phyloP scores from a whole-genome alignment of 176 grass and related monocot genomes.

The Sorghum bicolor region Sorghum_bicolor_NCBIv3 NC_012872.2:65995001-65995500 shows the following conservation, averaged over 20 bases:
- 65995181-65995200: too few relatives aligned
- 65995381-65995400: background rate
- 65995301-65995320: background rate
- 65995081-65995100: too few relatives aligned
- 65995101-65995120: too few relatives aligned
- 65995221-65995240: background rate
- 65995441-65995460: too few relatives aligned
- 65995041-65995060: too few relatives aligned
- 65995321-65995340: background rate
- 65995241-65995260: constrained; percentile 5
- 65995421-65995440: background rate
- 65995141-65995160: background rate
- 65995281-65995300: background rate
- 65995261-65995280: too few relatives aligned
- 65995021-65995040: background rate
- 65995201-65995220: too few relatives aligned
- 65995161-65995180: background rate
- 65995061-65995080: too few relatives aligned
- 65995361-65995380: background rate
- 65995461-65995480: too few relatives aligned
- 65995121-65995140: background rate
- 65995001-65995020: background rate
- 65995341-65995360: constrained; percentile 1
- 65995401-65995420: background rate
- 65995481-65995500: too few relatives aligned